These are phyloP conservation scores for Fusarium caatingaense DNA, from an alignment of 2,329 filamentous ascomycete species.

Conservation along the genomic window DNA sequence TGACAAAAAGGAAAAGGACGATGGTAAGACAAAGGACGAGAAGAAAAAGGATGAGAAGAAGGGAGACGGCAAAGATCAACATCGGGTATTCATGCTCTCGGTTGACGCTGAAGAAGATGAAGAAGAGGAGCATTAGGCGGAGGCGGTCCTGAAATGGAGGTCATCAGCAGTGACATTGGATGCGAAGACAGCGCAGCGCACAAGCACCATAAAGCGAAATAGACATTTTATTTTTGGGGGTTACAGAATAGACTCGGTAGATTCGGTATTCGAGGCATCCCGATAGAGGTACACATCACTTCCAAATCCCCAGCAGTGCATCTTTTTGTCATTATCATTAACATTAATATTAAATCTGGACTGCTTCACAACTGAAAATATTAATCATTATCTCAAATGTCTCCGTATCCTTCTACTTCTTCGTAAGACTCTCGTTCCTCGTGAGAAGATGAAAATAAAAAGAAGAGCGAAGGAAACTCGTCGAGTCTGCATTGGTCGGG, in stretches of 20 bases:
- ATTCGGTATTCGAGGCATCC: neutral
- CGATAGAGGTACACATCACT: neutral
- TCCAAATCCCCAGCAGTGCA: neutral
- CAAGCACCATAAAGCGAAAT: neutral
- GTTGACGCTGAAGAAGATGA: conserved; percentile 47
- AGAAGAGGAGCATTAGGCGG: conserved; percentile 24
- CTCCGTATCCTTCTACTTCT: conserved; percentile 13
- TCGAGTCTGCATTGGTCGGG: conserved; percentile 42
- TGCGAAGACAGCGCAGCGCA: neutral
- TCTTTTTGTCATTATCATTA: conserved; percentile 23
- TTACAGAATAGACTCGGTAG: neutral
- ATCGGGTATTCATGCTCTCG: conserved; percentile 51
- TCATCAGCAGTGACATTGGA: neutral
- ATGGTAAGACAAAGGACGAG: conserved; percentile 26
- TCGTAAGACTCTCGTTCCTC: conserved; percentile 6
- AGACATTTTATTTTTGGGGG: neutral
- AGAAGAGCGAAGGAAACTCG: neutral
- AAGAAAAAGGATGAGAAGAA: conserved; percentile 14
- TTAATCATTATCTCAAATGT: conserved; percentile 27
- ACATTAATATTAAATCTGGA: conserved; percentile 32
- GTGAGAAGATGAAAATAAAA: conserved; percentile 1
- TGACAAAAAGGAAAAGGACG: conserved; percentile 43
- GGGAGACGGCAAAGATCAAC: conserved; percentile 37
- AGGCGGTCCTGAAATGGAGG: conserved; percentile 5
- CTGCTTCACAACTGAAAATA: conserved; percentile 22